A percentile compares a stretch with the other conserved stretches of the same genome.
phyloP scores from a whole-genome alignment of 2,329 filamentous ascomycete genomes.

The Ophiostoma piceae region DNA sequence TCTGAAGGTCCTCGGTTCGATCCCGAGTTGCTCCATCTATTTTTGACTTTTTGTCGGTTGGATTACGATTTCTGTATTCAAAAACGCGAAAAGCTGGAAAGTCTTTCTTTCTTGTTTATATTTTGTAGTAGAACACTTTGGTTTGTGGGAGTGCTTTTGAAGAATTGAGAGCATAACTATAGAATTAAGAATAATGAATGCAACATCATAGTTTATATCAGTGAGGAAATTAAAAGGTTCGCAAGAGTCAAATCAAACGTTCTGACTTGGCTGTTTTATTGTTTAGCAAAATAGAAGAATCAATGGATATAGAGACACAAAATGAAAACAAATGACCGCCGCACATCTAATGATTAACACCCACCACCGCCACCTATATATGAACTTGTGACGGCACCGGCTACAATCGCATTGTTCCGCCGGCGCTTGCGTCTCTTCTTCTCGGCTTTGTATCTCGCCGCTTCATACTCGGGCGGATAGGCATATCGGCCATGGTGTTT shows the following conservation, averaged over 20 bases:
- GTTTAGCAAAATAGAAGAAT: background rate
- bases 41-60: background rate
- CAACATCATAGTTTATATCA: too few relatives aligned
- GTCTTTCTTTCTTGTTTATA: too few relatives aligned
- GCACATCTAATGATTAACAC: background rate
- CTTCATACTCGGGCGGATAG: background rate
- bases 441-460: background rate
- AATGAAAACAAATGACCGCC: background rate
- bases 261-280: too few relatives aligned
- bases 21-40: conserved; percentile 4
- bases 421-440: background rate
- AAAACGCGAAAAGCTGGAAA: too few relatives aligned
- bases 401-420: background rate
- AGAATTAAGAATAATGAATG: too few relatives aligned
- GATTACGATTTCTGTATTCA: background rate
- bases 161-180: too few relatives aligned
- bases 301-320: background rate
- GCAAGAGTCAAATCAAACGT: too few relatives aligned
- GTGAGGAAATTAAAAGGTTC: too few relatives aligned
- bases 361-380: background rate
- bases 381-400: background rate
- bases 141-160: too few relatives aligned
- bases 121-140: too few relatives aligned
- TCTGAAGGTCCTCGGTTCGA: conserved; percentile 11
- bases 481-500: background rate